phyloP scores from a whole-genome alignment of 2,329 filamentous ascomycete genomes.

The Trichoderma sp. region DNA sequence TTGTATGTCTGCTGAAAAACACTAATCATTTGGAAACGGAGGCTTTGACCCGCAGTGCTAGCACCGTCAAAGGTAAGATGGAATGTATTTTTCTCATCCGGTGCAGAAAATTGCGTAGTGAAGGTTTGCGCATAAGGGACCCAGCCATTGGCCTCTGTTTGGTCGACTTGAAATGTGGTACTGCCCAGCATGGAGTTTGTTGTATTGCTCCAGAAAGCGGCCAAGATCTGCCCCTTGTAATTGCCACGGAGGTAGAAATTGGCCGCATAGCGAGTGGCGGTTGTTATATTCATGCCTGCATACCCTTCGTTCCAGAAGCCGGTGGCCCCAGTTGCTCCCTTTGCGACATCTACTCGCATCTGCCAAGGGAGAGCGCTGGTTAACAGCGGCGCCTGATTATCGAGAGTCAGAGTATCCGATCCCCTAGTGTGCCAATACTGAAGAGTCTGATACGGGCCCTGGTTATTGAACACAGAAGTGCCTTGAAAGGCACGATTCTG shows the following conservation, averaged over 20 bases:
- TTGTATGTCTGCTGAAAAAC: neutral
- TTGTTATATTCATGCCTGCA: neutral
- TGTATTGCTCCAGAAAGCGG: neutral
- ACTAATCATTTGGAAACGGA: neutral
- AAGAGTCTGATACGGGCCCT: neutral
- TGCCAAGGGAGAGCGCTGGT: neutral
- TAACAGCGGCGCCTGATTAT: neutral
- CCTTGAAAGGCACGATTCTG: neutral
- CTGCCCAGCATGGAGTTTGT: neutral
- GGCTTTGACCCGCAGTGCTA: neutral
- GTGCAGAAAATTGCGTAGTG: neutral
- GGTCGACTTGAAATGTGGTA: neutral
- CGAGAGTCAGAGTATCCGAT: neutral
- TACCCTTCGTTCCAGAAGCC: neutral
- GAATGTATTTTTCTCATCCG: neutral
- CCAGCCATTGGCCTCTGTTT: neutral
- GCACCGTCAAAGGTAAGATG: neutral
- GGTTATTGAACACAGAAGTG: neutral
- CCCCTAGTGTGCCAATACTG: neutral
- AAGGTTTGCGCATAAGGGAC: neutral
- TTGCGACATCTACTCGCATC: neutral
- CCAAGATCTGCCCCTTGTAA: neutral
- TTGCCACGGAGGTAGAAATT: neutral
- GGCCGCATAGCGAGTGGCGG: neutral
- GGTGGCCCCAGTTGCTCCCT: neutral